phyloP scores from a whole-genome alignment of 1,284 basidiomycete genomes.

The Exobasidium rhododendri region DNA sequence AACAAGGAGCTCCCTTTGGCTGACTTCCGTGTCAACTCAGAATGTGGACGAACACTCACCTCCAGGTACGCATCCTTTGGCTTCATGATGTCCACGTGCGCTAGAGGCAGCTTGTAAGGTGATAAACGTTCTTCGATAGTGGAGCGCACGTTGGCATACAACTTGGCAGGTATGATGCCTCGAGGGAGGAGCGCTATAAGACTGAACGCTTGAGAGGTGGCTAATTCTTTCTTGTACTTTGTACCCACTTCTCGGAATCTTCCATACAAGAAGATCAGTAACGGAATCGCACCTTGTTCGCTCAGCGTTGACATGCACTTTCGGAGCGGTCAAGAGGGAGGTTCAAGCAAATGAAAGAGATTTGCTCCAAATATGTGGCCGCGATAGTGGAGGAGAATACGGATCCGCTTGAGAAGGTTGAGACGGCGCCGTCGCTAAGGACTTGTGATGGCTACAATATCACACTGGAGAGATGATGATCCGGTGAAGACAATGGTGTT shows the following conservation, averaged over 20 bases:
- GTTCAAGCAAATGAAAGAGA: neutral
- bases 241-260: neutral
- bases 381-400: neutral
- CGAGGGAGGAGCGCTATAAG: neutral
- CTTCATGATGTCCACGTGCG: neutral
- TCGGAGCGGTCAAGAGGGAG: too few relatives aligned
- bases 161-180: neutral
- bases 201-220: neutral
- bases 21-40: too few relatives aligned
- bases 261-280: neutral
- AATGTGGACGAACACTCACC: neutral
- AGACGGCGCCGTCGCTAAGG: too few relatives aligned
- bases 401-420: too few relatives aligned
- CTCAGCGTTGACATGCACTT: neutral
- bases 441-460: too few relatives aligned
- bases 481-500: too few relatives aligned
- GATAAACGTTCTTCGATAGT: neutral
- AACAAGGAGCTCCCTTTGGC: too few relatives aligned
- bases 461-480: too few relatives aligned
- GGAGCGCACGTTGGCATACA: neutral
- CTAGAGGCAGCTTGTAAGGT: neutral
- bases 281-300: neutral
- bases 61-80: neutral
- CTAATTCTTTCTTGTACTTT: neutral
- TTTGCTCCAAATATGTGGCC: neutral